Evolutionary conservation across 352 stramenopile genomes (phyloP).

Genomic region (Phytopythium mirpurense): DNA sequence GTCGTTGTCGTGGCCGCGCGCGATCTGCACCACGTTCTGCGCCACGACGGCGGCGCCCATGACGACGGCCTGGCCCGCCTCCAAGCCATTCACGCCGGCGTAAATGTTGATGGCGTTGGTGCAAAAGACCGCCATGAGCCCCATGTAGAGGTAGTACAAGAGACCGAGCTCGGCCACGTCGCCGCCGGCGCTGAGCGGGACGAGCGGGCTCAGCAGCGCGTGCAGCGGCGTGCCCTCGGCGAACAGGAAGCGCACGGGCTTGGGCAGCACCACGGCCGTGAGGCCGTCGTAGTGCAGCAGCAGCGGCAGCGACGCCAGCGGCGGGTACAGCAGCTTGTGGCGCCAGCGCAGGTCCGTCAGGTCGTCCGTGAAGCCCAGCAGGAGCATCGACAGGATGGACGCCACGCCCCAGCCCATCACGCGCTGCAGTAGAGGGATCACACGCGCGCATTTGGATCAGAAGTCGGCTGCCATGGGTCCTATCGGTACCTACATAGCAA

Average conservation of each 20-base stretch:
- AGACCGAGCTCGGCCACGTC: conserved; percentile 91
- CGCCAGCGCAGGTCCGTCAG: conserved; percentile 94
- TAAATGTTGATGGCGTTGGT: conserved; percentile 99
- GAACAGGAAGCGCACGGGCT: conserved; percentile 74
- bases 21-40: conserved; percentile 95
- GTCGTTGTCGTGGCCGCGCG: conserved; percentile 73
- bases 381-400: conserved; percentile 89
- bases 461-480: no score
- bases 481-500: no score
- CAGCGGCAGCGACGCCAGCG: conserved; percentile 95
- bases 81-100: conserved; percentile 98
- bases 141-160: conserved; percentile 98
- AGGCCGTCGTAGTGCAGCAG: conserved; percentile 96
- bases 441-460: no score
- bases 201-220: conserved; percentile 49
- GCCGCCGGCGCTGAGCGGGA: conserved; percentile 72
- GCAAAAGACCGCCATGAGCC: conserved; percentile 98
- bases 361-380: conserved; percentile 94
- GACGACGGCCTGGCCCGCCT: conserved; percentile 93
- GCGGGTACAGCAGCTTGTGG: conserved; percentile 97
- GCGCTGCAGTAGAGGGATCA: no score
- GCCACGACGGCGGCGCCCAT: conserved; percentile 92
- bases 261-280: conserved; percentile 93
- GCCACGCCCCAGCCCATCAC: conserved; percentile 82
- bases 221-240: conserved; percentile 53